Evolutionary conservation across 176 grass and related monocot genomes (phyloP).

Genomic region (Rhynchospora breviuscula): DNA sequence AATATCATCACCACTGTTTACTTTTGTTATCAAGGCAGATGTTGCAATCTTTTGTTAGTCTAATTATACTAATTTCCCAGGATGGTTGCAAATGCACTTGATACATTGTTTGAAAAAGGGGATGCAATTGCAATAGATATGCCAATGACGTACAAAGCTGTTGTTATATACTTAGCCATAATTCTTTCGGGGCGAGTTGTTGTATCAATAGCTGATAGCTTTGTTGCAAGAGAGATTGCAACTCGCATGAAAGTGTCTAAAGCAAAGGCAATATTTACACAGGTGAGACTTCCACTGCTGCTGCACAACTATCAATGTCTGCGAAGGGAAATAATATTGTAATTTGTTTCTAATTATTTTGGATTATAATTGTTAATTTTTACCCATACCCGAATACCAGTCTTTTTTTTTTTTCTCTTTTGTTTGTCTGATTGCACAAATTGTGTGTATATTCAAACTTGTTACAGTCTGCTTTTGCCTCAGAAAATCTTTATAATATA

Average conservation of each 20-base stretch:
- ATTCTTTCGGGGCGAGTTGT: slow-evolving; percentile 80
- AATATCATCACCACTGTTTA: slow-evolving; percentile 3
- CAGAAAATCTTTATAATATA: too few species aligned
- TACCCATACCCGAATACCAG: not conserved
- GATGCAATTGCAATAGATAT: slow-evolving; percentile 88
- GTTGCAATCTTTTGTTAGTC: not conserved
- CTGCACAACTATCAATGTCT: not conserved
- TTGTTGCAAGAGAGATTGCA: slow-evolving; percentile 66
- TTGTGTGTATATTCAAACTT: not conserved
- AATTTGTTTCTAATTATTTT: not conserved
- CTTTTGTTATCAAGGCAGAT: not conserved
- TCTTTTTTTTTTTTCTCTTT: not conserved
- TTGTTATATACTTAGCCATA: slow-evolving; percentile 82
- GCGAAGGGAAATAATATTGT: not conserved
- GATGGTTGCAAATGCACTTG: slow-evolving; percentile 65
- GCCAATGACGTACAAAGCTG: slow-evolving; percentile 94
- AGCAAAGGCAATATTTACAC: slow-evolving; percentile 88
- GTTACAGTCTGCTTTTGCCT: not conserved
- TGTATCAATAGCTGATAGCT: slow-evolving; percentile 96
- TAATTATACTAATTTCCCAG: slow-evolving; percentile 37
- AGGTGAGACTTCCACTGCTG: slow-evolving; percentile 30
- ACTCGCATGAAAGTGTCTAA: slow-evolving; percentile 59
- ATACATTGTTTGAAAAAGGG: slow-evolving; percentile 68
- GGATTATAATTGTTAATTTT: not conserved
- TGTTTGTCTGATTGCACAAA: not conserved